Evolutionary conservation across 768 basidiomycete genomes (phyloP).

Genomic region (Termitomyces eurrhizus): DNA sequence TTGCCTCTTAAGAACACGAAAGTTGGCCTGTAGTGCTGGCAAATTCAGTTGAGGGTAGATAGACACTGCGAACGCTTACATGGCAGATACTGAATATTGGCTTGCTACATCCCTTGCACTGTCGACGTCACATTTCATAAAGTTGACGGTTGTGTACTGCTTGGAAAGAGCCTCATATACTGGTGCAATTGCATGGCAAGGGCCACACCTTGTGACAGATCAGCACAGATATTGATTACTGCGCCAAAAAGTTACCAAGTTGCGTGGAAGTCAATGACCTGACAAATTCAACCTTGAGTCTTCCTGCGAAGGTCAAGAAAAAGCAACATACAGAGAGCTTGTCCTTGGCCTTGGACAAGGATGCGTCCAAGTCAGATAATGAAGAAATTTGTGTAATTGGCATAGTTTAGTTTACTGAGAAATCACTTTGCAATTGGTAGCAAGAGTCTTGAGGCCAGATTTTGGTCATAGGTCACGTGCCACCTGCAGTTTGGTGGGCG

Average conservation of each 20-base stretch:
- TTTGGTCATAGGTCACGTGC: slow-evolving; percentile 22
- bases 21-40: slow-evolving; percentile 61
- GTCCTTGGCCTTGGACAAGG: slow-evolving; percentile 54
- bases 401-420: slow-evolving; percentile 29
- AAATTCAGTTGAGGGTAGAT: not conserved
- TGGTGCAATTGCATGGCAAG: slow-evolving; percentile 82
- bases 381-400: slow-evolving; percentile 62
- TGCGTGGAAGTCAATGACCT: slow-evolving; percentile 89
- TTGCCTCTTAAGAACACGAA: slow-evolving; percentile 73
- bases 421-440: not conserved
- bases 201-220: slow-evolving; percentile 66
- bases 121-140: slow-evolving; percentile 83
- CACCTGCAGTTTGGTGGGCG: too few species aligned
- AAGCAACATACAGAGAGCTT: slow-evolving; percentile 55
- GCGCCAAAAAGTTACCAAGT: slow-evolving; percentile 50
- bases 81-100: slow-evolving; percentile 62
- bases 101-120: slow-evolving; percentile 63
- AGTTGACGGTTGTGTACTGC: slow-evolving; percentile 67
- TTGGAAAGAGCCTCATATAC: slow-evolving; percentile 66
- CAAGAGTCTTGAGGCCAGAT: not conserved
- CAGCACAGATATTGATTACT: not conserved
- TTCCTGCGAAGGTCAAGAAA: not conserved
- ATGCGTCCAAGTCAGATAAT: slow-evolving; percentile 54
- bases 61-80: slow-evolving; percentile 40
- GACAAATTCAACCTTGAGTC: not conserved